Conservation (phyloP, 805 yeast genomes). For the Spathaspora boniae region DNA sequence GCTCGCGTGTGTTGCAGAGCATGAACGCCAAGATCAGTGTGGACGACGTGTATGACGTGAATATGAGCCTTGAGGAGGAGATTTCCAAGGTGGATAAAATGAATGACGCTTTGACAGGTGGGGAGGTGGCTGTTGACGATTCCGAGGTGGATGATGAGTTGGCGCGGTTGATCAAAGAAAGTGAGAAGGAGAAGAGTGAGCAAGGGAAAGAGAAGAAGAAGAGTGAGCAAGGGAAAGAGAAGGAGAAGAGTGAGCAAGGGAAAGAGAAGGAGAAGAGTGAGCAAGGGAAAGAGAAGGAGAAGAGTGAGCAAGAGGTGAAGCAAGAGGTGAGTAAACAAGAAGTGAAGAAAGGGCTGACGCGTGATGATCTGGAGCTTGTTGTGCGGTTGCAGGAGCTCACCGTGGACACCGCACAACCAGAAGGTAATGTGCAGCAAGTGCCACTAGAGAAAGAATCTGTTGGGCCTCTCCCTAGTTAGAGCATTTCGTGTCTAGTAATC, state of each 20-base stretch:
- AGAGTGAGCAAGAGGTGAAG: constrained; percentile 2
- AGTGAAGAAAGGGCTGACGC: constrained; percentile 5
- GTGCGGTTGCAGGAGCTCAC: too few species aligned
- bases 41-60: constrained; percentile 24
- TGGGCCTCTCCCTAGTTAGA: too few species aligned
- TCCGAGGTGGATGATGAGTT: constrained; percentile 31
- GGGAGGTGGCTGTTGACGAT: constrained; percentile 14
- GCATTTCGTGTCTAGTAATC: too few species aligned
- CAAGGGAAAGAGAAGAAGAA: constrained; percentile 1
- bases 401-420: too few species aligned
- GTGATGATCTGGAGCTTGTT: too few species aligned
- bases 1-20: constrained; percentile 22
- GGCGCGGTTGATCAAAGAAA: constrained; percentile 18
- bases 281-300: constrained; percentile 1
- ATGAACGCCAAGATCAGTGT: constrained; percentile 26
- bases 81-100: constrained; percentile 9
- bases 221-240: constrained; percentile 5
- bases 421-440: too few species aligned
- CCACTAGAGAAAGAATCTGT: too few species aligned
- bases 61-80: constrained; percentile 27
- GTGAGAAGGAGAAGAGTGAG: constrained; percentile 4
- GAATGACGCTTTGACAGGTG: neutral
- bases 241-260: neutral
- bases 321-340: constrained; percentile 3
- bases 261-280: constrained; percentile 4